phyloP scores from a whole-genome alignment of 352 stramenopile genomes.

The Thalassiosira mediterranea region DNA sequence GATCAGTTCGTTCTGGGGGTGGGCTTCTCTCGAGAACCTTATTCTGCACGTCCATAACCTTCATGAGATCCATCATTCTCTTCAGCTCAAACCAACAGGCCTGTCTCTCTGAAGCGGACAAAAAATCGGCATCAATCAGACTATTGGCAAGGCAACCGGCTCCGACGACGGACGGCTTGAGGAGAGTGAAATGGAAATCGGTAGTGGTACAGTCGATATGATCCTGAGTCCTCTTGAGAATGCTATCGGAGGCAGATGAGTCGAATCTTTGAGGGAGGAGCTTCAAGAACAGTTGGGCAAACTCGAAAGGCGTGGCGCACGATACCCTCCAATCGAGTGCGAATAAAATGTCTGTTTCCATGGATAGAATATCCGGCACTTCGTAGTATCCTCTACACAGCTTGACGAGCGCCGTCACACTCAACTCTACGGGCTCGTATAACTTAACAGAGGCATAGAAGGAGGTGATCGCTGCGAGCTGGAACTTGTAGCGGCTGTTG shows the following conservation, averaged over 20 bases:
- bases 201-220: slow-evolving; percentile 20
- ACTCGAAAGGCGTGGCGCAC: slow-evolving; percentile 60
- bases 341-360: slow-evolving; percentile 65
- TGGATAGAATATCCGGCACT: slow-evolving; percentile 49
- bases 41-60: slow-evolving; percentile 6
- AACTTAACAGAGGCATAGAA: slow-evolving; percentile 77
- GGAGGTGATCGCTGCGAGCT: slow-evolving; percentile 43
- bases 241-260: neutral
- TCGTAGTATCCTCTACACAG: slow-evolving; percentile 58
- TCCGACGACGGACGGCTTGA: slow-evolving; percentile 25
- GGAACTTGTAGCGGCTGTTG: slow-evolving; percentile 34
- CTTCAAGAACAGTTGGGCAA: slow-evolving; percentile 53
- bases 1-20: too few species aligned
- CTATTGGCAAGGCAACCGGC: slow-evolving; percentile 18
- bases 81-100: slow-evolving; percentile 22
- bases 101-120: slow-evolving; percentile 10
- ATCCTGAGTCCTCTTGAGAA: slow-evolving; percentile 15
- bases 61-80: slow-evolving; percentile 8
- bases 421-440: slow-evolving; percentile 51
- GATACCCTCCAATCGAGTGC: slow-evolving; percentile 72
- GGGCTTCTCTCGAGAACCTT: slow-evolving; percentile 15
- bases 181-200: slow-evolving; percentile 28
- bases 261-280: slow-evolving; percentile 29
- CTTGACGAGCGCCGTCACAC: slow-evolving; percentile 57
- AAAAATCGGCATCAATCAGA: slow-evolving; percentile 10